These are phyloP conservation scores for Ambrosiella beaveri DNA, from an alignment of 2,329 filamentous ascomycete genomes.

Conservation along the genomic window DNA sequence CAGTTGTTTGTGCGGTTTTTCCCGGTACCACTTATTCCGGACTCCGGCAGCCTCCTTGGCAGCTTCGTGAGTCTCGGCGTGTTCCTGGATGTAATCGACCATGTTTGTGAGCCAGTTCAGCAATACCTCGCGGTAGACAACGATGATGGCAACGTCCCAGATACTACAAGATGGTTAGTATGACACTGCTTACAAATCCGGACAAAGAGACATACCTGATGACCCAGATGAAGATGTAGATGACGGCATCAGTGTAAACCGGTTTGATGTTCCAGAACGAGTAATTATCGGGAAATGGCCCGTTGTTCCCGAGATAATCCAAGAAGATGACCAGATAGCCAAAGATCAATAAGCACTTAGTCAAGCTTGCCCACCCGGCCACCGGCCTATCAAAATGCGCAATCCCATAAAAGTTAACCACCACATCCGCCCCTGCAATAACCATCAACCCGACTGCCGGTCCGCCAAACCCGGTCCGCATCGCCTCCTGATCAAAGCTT, in stretches of 20 bases:
- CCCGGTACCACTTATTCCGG: constrained; percentile 2
- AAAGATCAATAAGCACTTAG: constrained; percentile 19
- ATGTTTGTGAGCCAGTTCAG: constrained; percentile 6
- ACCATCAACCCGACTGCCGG: constrained; percentile 19
- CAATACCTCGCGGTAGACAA: constrained; percentile 10
- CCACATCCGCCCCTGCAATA: constrained; percentile 20
- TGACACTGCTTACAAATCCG: not conserved
- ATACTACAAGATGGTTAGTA: constrained; percentile 7
- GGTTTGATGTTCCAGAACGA: constrained; percentile 22
- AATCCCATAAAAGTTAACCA: constrained; percentile 22
- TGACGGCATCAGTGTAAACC: constrained; percentile 18
- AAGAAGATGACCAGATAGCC: constrained; percentile 22
- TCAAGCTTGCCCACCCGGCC: constrained; percentile 19
- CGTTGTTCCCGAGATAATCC: constrained; percentile 20
- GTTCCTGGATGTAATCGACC: not conserved
- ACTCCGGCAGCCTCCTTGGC: not conserved
- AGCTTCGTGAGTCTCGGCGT: not conserved
- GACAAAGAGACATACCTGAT: constrained; percentile 18
- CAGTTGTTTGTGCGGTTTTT: not conserved
- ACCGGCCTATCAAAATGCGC: constrained; percentile 19
- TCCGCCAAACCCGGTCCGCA: constrained; percentile 11
- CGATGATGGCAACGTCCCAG: constrained; percentile 13
- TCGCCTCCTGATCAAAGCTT: constrained; percentile 16
- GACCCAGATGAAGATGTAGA: constrained; percentile 23
- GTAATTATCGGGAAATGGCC: constrained; percentile 22